phyloP scores from a whole-genome alignment of 164 flowering plant species.

The Santalum album region DNA sequence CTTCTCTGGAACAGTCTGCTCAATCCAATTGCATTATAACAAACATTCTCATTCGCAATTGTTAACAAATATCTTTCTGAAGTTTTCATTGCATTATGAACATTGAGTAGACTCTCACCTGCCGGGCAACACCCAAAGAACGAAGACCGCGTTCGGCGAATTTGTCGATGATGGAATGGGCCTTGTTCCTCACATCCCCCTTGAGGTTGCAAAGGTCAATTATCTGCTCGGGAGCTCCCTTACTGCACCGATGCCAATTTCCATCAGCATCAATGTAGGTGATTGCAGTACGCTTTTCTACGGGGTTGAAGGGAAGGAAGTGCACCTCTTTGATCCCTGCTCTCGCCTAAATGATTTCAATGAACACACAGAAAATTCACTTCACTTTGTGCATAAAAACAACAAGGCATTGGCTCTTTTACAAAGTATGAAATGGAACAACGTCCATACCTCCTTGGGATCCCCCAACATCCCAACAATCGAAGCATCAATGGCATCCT shows the following conservation, averaged over 20 bases:
- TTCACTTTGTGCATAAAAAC: too few species aligned
- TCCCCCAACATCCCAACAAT: conserved; percentile 2
- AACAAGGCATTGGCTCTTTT: too few species aligned
- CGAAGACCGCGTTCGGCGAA: conserved; percentile 2
- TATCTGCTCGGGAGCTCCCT: conserved; percentile 3
- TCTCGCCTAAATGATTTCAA: background rate
- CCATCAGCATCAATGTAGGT: conserved; percentile 1
- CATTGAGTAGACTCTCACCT: background rate
- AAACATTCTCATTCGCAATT: too few species aligned
- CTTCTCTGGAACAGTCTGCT: conserved; percentile 1
- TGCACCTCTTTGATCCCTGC: conserved; percentile 1
- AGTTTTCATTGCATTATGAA: too few species aligned
- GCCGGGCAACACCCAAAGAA: background rate
- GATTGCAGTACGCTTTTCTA: background rate
- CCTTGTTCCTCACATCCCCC: background rate
- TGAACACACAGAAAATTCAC: background rate
- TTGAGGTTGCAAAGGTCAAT: background rate
- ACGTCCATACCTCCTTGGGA: background rate
- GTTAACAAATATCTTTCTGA: too few species aligned
- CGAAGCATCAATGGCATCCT: conserved; percentile 4
- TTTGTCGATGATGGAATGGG: background rate
- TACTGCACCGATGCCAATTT: background rate
- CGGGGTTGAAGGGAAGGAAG: conserved; percentile 2
- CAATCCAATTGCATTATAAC: too few species aligned
- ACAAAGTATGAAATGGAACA: too few species aligned